Evolutionary conservation across 805 yeast genomes (phyloP).

Genomic region (Ogataea henricii): DNA sequence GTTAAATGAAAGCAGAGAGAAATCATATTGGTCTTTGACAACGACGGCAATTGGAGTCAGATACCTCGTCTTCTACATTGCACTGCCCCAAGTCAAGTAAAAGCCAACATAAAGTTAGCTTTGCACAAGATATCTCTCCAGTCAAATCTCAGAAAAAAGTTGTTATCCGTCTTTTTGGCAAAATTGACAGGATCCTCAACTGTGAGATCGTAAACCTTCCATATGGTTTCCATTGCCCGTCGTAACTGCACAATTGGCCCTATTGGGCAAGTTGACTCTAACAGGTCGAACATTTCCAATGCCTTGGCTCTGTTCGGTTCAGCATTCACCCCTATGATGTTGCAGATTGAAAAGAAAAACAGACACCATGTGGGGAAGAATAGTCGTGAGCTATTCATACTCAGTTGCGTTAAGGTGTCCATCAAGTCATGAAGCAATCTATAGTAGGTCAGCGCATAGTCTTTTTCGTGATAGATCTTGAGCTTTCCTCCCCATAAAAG

Average conservation of each 20-base stretch:
- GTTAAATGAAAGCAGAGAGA: no score
- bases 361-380: conserved; percentile 37
- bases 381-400: conserved; percentile 9
- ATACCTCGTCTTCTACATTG: no score
- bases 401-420: conserved; percentile 12
- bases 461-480: conserved; percentile 11
- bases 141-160: conserved; percentile 18
- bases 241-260: conserved; percentile 25
- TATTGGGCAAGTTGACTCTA: conserved; percentile 32
- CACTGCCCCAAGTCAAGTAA: no score
- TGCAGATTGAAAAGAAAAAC: conserved; percentile 26
- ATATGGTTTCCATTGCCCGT: conserved; percentile 29
- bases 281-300: conserved; percentile 21
- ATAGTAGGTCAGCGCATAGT: conserved; percentile 8
- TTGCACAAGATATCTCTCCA: conserved; percentile 31
- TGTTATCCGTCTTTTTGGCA: conserved; percentile 9
- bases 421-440: conserved; percentile 12
- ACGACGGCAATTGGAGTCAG: no score
- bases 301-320: conserved; percentile 20
- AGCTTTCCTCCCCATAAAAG: conserved; percentile 14
- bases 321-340: conserved; percentile 20
- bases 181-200: conserved; percentile 12
- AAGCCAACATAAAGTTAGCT: conserved; percentile 26
- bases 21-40: no score
- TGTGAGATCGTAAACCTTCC: conserved; percentile 33